phyloP scores from a whole-genome alignment of 306 rosid genomes.

The Cicer arietinum region DNA sequence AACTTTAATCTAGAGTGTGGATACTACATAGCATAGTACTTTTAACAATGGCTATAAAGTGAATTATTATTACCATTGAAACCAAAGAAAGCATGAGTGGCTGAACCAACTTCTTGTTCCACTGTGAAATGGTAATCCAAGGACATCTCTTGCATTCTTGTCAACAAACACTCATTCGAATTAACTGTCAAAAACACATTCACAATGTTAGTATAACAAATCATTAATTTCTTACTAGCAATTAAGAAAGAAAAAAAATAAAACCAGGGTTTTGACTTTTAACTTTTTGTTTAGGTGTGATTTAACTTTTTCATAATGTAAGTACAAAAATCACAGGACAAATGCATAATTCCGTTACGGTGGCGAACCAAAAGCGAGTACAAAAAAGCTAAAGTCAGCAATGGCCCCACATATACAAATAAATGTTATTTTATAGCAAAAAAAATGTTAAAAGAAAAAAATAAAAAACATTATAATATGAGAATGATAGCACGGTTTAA shows the following conservation, averaged over 20 bases:
- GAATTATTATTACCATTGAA: conserved; percentile 69
- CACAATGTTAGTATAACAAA: conserved; percentile 4
- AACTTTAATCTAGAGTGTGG: neutral
- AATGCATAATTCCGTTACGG: conserved; percentile 39
- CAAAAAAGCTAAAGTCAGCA: conserved; percentile 34
- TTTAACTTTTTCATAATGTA: conserved; percentile 10
- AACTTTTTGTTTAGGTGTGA: neutral
- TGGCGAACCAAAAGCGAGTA: conserved; percentile 12
- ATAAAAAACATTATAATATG: neutral
- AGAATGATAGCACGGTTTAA: neutral
- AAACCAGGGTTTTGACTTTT: conserved; percentile 3
- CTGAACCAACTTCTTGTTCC: conserved; percentile 99
- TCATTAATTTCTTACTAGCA: neutral
- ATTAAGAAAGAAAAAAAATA: neutral
- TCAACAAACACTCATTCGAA: conserved; percentile 81
- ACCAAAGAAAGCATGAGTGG: conserved; percentile 98
- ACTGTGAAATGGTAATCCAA: conserved; percentile 97
- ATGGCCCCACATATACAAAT: conserved; percentile 43
- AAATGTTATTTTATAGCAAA: neutral
- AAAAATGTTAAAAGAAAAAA: neutral
- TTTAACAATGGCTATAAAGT: neutral
- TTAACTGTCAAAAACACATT: conserved; percentile 62
- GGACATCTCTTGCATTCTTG: conserved; percentile 99
- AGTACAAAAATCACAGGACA: conserved; percentile 35
- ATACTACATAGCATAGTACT: neutral